phyloP scores from a whole-genome alignment of 768 basidiomycete species.

The Suillus sp. region DNA sequence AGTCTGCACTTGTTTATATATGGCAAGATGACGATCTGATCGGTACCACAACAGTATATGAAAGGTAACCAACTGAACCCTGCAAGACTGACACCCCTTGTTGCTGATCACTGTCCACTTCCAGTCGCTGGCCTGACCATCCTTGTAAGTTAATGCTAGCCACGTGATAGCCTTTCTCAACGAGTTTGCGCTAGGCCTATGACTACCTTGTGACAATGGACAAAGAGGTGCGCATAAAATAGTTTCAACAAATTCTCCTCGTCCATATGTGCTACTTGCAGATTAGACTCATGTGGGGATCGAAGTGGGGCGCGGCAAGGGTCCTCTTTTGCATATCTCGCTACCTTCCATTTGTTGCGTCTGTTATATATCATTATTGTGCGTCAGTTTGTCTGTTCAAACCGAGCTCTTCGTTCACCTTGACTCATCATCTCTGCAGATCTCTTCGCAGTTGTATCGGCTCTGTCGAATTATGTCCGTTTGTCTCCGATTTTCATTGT shows the following conservation, averaged over 20 bases:
- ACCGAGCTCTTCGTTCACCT: not conserved
- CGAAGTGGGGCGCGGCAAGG: conserved; percentile 7
- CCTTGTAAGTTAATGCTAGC: conserved; percentile 1
- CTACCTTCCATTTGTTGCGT: conserved; percentile 8
- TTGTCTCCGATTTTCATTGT: not conserved
- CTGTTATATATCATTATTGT: conserved; percentile 10
- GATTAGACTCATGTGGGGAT: conserved; percentile 10
- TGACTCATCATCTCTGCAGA: conserved; percentile 1
- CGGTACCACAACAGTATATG: conserved; percentile 6
- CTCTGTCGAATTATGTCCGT: conserved; percentile 3
- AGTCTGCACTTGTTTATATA: not conserved
- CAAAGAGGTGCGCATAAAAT: not conserved
- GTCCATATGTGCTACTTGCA: conserved; percentile 1
- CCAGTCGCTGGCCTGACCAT: conserved; percentile 2
- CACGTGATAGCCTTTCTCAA: not conserved
- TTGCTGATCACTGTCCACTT: not conserved
- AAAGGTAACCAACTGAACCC: conserved; percentile 5
- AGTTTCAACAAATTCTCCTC: not conserved
- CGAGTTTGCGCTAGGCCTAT: conserved; percentile 1
- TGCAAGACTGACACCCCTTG: not conserved
- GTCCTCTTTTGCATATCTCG: conserved; percentile 9
- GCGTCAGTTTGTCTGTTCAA: not conserved
- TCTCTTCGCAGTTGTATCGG: conserved; percentile 3
- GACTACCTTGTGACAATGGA: conserved; percentile 5
- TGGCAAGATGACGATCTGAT: not conserved